These are phyloP conservation scores for Miamiensis avidus DNA, from an alignment of 169 alveolate genomes.

Conservation along the genomic window DNA sequence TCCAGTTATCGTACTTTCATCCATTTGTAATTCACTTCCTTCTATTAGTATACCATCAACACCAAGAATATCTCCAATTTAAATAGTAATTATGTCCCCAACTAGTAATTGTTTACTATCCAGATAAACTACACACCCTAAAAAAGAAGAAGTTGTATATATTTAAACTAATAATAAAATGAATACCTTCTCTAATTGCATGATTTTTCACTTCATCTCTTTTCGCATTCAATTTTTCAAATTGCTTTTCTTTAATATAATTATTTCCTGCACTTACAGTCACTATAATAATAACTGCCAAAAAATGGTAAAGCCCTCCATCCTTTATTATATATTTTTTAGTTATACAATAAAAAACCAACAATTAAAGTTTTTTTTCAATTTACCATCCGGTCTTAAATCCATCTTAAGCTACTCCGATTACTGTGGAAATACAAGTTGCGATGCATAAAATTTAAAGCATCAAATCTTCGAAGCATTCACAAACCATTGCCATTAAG, in stretches of 20 bases:
- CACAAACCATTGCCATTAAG: slow-evolving; percentile 45
- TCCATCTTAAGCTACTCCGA: slow-evolving; percentile 45
- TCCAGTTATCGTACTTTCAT: slow-evolving; percentile 83
- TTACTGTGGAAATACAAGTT: slow-evolving; percentile 25
- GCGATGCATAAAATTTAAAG: slow-evolving; percentile 42
- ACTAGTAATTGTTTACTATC: slow-evolving; percentile 54
- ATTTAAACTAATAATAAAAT: too few species aligned
- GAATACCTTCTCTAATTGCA: slow-evolving; percentile 52
- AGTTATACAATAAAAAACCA: too few species aligned
- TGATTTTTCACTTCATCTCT: slow-evolving; percentile 48
- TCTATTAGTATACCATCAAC: slow-evolving; percentile 77
- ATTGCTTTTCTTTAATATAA: slow-evolving; percentile 61
- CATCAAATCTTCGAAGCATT: slow-evolving; percentile 51
- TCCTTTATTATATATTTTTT: slow-evolving; percentile 21
- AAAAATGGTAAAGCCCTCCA: slow-evolving; percentile 66
- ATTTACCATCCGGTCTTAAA: slow-evolving; percentile 23
- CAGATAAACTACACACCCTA: neutral
- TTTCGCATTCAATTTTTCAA: slow-evolving; percentile 52
- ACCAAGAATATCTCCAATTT: slow-evolving; percentile 77
- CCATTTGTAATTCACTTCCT: slow-evolving; percentile 67
- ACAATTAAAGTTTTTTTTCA: too few species aligned
- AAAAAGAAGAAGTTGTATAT: too few species aligned
- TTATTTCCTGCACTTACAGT: slow-evolving; percentile 66
- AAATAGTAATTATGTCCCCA: slow-evolving; percentile 76
- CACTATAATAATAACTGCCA: slow-evolving; percentile 61